phyloP scores from a whole-genome alignment of 306 rosid species.

The Cyclanthera cordifolia region DNA sequence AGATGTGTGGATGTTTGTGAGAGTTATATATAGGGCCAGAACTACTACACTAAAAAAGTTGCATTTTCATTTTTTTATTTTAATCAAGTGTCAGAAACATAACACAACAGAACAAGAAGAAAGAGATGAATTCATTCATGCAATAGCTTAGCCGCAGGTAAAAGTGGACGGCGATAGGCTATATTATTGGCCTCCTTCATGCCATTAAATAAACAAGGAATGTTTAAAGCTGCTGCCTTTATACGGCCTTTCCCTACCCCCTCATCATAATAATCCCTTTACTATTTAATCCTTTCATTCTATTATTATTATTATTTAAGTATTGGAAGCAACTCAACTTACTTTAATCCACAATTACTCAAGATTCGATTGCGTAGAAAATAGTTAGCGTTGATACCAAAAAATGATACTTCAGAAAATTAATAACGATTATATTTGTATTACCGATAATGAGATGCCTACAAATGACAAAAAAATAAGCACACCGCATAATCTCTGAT shows the following conservation, averaged over 20 bases:
- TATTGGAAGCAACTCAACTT: too few species aligned
- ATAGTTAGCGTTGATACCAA: too few species aligned
- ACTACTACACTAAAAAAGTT: constrained; percentile 9
- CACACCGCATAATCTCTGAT: too few species aligned
- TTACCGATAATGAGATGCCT: too few species aligned
- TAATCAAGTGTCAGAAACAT: background rate
- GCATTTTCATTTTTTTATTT: background rate
- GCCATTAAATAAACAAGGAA: constrained; percentile 10
- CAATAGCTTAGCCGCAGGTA: constrained; percentile 12
- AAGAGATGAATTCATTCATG: background rate
- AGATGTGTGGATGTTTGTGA: background rate
- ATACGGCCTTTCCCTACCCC: background rate
- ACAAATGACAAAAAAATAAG: too few species aligned
- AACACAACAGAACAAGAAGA: background rate
- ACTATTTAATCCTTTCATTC: too few species aligned
- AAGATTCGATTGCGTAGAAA: too few species aligned
- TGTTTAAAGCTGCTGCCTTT: constrained; percentile 13
- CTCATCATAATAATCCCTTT: too few species aligned
- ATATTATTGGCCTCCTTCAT: background rate
- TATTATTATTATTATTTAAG: too few species aligned
- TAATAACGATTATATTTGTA: too few species aligned
- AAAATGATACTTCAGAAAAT: too few species aligned
- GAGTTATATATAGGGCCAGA: constrained; percentile 8
- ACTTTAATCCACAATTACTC: too few species aligned
- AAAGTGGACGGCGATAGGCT: constrained; percentile 18